Evolutionary conservation across 2,329 filamentous ascomycete species (phyloP).

Genomic region (Phaeophleospora eucalypticola): DNA sequence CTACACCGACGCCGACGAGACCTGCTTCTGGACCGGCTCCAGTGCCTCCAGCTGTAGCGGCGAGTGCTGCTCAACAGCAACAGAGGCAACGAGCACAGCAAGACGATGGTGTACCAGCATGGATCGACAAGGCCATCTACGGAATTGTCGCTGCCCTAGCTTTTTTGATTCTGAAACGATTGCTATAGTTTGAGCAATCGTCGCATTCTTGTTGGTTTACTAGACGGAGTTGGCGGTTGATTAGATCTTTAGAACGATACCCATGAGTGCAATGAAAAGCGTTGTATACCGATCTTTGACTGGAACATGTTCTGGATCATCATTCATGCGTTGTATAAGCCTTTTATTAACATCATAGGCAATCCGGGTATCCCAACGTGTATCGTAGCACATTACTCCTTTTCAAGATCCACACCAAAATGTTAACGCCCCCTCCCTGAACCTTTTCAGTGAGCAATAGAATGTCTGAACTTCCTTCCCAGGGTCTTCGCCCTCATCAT

Average conservation of each 20-base stretch:
- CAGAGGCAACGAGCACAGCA: slow-evolving; percentile 15
- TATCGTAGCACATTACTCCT: too few species aligned
- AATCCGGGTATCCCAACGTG: neutral
- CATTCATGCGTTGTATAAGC: neutral
- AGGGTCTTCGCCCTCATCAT: neutral
- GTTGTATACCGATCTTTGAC: too few species aligned
- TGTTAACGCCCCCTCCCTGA: too few species aligned
- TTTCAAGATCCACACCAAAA: neutral
- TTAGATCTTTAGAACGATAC: slow-evolving; percentile 1
- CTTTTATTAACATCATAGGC: neutral
- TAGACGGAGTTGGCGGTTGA: neutral
- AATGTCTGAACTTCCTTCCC: neutral
- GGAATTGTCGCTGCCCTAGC: slow-evolving; percentile 65
- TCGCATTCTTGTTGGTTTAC: neutral
- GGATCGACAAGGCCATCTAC: slow-evolving; percentile 78
- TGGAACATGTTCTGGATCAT: too few species aligned
- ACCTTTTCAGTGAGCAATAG: neutral
- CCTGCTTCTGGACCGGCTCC: slow-evolving; percentile 13
- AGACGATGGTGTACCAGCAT: slow-evolving; percentile 58
- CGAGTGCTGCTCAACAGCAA: slow-evolving; percentile 10
- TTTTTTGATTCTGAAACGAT: slow-evolving; percentile 55
- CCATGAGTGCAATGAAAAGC: slow-evolving; percentile 1
- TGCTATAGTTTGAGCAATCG: slow-evolving; percentile 7
- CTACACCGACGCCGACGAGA: slow-evolving; percentile 3
- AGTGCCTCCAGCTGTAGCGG: slow-evolving; percentile 6